Evolutionary conservation across 179 eudicot genomes (phyloP).

Genomic region (Carnegiea gigantea): DNA sequence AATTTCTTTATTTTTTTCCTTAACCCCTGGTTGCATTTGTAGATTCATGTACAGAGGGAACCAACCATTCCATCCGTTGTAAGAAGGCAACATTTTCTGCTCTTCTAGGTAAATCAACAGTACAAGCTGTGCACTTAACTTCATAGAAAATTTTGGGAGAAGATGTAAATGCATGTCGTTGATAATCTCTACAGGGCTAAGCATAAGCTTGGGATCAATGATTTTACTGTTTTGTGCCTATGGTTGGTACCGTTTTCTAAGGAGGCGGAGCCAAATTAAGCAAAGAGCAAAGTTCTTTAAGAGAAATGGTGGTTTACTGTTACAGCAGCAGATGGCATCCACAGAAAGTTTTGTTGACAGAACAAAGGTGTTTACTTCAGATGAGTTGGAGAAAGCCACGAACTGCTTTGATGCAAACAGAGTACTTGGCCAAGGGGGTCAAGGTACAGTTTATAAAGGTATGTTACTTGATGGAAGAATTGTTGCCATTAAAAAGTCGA

Average conservation of each 20-base stretch:
- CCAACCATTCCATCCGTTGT: neutral
- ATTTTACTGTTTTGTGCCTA: constrained; percentile 17
- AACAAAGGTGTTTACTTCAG: constrained; percentile 19
- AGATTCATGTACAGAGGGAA: neutral
- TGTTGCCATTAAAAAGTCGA: too few species aligned
- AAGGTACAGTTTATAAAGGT: neutral
- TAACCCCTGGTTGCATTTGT: neutral
- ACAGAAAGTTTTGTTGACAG: constrained; percentile 12
- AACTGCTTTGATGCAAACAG: constrained; percentile 15
- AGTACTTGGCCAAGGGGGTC: constrained; percentile 25
- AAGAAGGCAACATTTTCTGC: neutral
- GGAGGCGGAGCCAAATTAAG: neutral
- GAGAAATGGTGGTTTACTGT: constrained; percentile 19
- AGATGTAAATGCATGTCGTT: neutral
- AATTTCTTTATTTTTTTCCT: neutral
- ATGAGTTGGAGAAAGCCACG: constrained; percentile 20
- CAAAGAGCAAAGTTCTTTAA: constrained; percentile 11
- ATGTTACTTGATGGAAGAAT: too few species aligned
- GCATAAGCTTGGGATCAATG: constrained; percentile 8
- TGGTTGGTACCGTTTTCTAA: neutral
- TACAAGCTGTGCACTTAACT: neutral
- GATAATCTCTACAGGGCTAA: constrained; percentile 7
- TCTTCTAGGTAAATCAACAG: neutral
- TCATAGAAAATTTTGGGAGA: neutral
- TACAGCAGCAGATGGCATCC: constrained; percentile 20